Percentiles rank a stretch among this genome's conserved stretches.
Conservation (phyloP, 2,329 filamentous ascomycete species). For the Colletotrichum endophyticum region DNA sequence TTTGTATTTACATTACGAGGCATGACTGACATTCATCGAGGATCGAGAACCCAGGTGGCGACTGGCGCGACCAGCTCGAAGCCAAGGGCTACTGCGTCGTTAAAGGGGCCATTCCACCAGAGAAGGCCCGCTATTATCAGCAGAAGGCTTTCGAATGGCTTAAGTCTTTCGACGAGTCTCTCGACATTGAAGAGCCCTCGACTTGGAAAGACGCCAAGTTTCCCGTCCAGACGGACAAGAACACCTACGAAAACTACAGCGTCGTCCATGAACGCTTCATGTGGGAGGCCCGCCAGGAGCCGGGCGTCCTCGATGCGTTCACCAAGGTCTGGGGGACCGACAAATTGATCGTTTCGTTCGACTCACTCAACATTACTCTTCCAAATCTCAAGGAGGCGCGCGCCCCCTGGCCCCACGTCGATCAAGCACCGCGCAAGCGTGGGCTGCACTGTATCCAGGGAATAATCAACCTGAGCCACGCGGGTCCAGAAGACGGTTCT, state of each 20-base stretch:
- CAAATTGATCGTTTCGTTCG: background rate
- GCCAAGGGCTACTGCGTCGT: background rate
- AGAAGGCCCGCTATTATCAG: background rate
- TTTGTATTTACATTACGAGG: background rate
- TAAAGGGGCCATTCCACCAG: background rate
- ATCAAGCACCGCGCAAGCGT: background rate
- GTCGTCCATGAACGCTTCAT: background rate
- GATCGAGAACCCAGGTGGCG: background rate
- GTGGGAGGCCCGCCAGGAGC: background rate
- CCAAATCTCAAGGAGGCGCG: background rate
- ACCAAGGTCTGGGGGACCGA: background rate
- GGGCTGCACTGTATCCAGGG: background rate
- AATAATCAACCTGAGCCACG: background rate
- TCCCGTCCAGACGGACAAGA: background rate
- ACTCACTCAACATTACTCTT: background rate
- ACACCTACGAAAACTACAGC: background rate
- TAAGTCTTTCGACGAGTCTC: background rate
- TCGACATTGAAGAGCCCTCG: background rate
- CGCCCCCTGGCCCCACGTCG: background rate
- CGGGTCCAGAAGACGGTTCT: background rate
- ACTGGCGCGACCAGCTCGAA: background rate
- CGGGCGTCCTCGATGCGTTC: background rate
- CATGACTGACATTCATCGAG: background rate
- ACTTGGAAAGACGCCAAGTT: background rate
- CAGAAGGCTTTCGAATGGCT: background rate